These are phyloP conservation scores for Russula sp. DNA, from an alignment of 768 basidiomycete species.

Conservation along the genomic window DNA sequence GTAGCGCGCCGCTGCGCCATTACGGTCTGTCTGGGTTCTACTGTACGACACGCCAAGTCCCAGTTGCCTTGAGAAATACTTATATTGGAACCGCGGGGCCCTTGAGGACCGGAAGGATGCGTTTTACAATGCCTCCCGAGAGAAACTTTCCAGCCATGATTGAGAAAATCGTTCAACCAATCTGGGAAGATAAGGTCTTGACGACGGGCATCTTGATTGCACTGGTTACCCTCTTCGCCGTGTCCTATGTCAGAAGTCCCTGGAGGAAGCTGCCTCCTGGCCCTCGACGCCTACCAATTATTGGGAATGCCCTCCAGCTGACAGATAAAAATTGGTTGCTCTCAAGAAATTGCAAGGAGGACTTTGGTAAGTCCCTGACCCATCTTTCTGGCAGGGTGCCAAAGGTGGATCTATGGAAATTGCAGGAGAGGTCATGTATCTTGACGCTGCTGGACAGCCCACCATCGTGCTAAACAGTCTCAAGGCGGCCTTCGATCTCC, in stretches of 20 bases:
- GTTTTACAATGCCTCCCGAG: neutral
- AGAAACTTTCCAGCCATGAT: neutral
- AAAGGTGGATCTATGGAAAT: neutral
- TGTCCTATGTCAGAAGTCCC: slow-evolving; percentile 2
- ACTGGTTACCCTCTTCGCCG: neutral
- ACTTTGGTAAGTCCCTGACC: neutral
- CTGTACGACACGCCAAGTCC: too few relatives aligned
- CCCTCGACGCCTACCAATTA: neutral
- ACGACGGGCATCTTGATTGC: neutral
- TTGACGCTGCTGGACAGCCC: slow-evolving; percentile 14
- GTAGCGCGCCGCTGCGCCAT: too few relatives aligned
- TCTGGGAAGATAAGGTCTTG: neutral
- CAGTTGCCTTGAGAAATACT: too few relatives aligned
- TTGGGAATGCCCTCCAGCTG: neutral
- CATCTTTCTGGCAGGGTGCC: neutral
- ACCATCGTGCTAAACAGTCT: slow-evolving; percentile 27
- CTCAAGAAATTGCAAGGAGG: slow-evolving; percentile 1
- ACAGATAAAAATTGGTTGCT: neutral
- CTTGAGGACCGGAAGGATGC: neutral
- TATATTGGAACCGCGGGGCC: neutral
- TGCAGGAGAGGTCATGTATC: slow-evolving; percentile 22
- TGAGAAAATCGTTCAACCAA: neutral
- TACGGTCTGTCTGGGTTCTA: too few relatives aligned
- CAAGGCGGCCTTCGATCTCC: slow-evolving; percentile 27
- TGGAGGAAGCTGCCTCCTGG: slow-evolving; percentile 6